Conservation (phyloP, 768 basidiomycete species). For the Tulasnella sp. region DNA sequence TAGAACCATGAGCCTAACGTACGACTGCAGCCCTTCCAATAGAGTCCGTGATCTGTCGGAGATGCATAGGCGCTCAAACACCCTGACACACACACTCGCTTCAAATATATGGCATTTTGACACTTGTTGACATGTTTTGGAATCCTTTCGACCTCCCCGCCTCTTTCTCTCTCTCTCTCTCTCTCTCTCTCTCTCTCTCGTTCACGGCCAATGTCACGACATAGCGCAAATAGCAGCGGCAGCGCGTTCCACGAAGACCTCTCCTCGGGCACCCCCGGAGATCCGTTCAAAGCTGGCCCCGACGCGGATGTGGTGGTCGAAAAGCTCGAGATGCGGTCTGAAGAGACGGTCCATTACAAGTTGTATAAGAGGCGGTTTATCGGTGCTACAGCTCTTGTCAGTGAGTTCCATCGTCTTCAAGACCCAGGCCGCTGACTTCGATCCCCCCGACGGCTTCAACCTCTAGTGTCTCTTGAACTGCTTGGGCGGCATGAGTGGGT, state of each 20-base stretch:
- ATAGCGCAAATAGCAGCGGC: background rate
- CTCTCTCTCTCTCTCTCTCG: too few relatives aligned
- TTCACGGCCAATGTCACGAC: background rate
- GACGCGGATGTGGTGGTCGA: background rate
- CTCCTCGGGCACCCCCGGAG: background rate
- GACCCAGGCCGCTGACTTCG: too few relatives aligned
- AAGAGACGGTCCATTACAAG: constrained; percentile 34
- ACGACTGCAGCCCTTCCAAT: background rate
- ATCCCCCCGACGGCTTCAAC: background rate
- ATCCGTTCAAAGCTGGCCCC: background rate
- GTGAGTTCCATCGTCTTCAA: too few relatives aligned
- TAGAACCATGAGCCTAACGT: too few relatives aligned
- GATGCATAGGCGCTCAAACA: background rate
- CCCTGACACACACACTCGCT: background rate
- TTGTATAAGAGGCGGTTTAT: constrained; percentile 60
- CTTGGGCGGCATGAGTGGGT: constrained; percentile 53
- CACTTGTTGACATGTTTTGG: background rate
- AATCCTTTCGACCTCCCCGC: background rate
- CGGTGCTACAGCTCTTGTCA: constrained; percentile 51
- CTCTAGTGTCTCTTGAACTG: constrained; percentile 40
- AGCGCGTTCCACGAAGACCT: background rate
- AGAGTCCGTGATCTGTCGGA: background rate
- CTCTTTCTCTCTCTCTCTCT: too few relatives aligned
- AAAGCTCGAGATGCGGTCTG: background rate
- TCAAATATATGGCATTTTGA: background rate